Base-by-base conservation (phyloP, 2,329 filamentous ascomycete genomes). In the Neopestalotiopsis clavispora region DNA sequence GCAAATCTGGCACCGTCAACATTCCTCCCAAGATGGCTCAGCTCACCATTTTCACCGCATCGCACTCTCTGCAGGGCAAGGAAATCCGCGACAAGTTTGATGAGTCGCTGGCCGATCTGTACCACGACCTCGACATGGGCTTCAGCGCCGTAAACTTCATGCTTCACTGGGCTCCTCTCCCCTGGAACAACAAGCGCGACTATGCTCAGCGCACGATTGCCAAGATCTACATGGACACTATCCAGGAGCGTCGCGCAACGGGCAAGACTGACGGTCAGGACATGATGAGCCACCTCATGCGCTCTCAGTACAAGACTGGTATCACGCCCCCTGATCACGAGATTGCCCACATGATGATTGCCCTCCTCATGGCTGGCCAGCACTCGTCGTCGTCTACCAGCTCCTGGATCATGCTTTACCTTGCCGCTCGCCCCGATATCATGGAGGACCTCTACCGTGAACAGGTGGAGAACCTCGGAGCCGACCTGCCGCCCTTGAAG, bases 341-440 rank as follows among this genome's bases (percentile, higher is more conserved):
- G 80, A 88, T 97, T 69, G 94, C 94, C 28, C 92, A 96, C 82
- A 95, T 97, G 89, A 95, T 97, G 93, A 97, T 97, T 80, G 94
- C 94, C 5, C 87, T 97, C 28, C 89, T 97, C 71, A 97, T 97
- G 94, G 94, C 93, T 69, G 94, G 94, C 68, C 94, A 97, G 79
- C 94, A 97, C 84, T 95, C 92, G 2, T 95, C 93, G 2, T 94
- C 94, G 4, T 94, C 93, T 23, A 95, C 93, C 52, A 91, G 90
- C 75, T 89, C 93, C 52, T 97, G 94, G 93, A 94, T 97, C 75
- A 87, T 96, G 79, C 87, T 97, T 56, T 92, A 91, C 72, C 89
- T 97, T 49, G 94, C 94, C 32, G 88, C 91, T 70, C 87, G 92
- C 75, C 93, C 94, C 13, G 86, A 94, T 20, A 89, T 97, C 70